These are phyloP conservation scores for Lichina pygmaea DNA, from an alignment of 495 filamentous ascomycete genomes.

Conservation along the genomic window DNA sequence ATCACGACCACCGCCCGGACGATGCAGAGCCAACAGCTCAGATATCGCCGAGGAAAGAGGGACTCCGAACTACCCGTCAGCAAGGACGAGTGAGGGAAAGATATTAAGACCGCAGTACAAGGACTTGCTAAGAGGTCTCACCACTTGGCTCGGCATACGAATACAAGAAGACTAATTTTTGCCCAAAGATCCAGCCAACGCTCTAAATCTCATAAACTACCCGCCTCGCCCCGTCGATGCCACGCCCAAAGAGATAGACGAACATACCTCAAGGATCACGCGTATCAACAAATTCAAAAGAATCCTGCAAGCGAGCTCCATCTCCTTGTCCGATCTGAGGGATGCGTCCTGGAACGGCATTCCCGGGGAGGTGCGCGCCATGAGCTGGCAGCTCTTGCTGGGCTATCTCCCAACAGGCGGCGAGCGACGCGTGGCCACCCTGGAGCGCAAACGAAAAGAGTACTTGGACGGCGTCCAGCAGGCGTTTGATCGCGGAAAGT, in stretches of 20 bases:
- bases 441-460: slow-evolving; percentile 89
- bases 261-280: slow-evolving; percentile 62
- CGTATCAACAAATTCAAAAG: slow-evolving; percentile 98
- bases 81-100: slow-evolving; percentile 75
- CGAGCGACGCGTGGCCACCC: slow-evolving; percentile 65
- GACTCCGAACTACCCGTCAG: slow-evolving; percentile 62
- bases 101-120: slow-evolving; percentile 93
- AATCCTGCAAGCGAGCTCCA: slow-evolving; percentile 71
- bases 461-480: slow-evolving; percentile 90
- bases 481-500: slow-evolving; percentile 56
- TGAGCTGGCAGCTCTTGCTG: slow-evolving; percentile 92
- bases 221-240: slow-evolving; percentile 49
- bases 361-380: slow-evolving; percentile 80
- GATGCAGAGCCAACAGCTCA: slow-evolving; percentile 42
- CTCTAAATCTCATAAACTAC: slow-evolving; percentile 79
- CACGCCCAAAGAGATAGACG: slow-evolving; percentile 58
- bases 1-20: slow-evolving; percentile 7
- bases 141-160: background rate
- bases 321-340: slow-evolving; percentile 59
- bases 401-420: slow-evolving; percentile 89
- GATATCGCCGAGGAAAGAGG: slow-evolving; percentile 81
- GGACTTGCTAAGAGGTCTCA: slow-evolving; percentile 54
- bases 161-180: background rate
- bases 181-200: slow-evolving; percentile 63
- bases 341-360: slow-evolving; percentile 79